Percentiles rank a stretch among this genome's conserved stretches.
phyloP scores from a whole-genome alignment of 1,284 basidiomycete genomes.

The Exobasidium cylindrosporum region DNA sequence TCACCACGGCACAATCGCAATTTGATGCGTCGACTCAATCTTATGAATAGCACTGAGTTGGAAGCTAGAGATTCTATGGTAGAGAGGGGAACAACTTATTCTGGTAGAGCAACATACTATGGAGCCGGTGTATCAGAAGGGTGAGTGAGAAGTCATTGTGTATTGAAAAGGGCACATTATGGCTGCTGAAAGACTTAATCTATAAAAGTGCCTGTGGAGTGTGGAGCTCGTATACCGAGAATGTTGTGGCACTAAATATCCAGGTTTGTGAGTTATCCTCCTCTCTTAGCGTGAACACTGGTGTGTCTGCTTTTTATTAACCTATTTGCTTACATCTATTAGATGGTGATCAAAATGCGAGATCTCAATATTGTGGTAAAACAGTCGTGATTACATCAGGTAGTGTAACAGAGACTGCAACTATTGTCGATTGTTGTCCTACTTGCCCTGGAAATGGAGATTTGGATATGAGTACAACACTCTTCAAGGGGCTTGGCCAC shows the following conservation, averaged over 20 bases:
- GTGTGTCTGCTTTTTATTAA: not conserved
- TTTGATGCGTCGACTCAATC: not conserved
- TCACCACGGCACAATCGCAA: not conserved
- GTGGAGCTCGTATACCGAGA: not conserved
- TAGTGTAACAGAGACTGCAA: conserved; percentile 61
- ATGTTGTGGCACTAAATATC: conserved; percentile 4
- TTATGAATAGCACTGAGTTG: not conserved
- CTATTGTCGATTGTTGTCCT: conserved; percentile 69
- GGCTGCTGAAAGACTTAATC: not conserved
- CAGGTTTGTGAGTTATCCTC: not conserved
- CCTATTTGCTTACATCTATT: not conserved
- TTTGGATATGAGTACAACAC: conserved; percentile 72
- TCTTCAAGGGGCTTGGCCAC: conserved; percentile 61
- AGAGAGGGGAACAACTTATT: conserved; percentile 20
- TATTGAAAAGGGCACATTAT: too few species aligned
- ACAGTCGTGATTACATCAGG: conserved; percentile 65
- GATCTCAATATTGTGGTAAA: conserved; percentile 61
- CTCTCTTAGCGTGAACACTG: not conserved
- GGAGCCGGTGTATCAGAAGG: conserved; percentile 28
- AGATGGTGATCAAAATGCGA: not conserved
- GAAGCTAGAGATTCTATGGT: not conserved
- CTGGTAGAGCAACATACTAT: conserved; percentile 47
- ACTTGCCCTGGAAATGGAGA: conserved; percentile 66
- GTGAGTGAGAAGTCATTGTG: too few species aligned
- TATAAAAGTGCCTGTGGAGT: not conserved